Evolutionary conservation across 495 filamentous ascomycete genomes (phyloP), one percentile per base, ranked within the genome.

Genomic region (Parathielavia appendiculata): DNA sequence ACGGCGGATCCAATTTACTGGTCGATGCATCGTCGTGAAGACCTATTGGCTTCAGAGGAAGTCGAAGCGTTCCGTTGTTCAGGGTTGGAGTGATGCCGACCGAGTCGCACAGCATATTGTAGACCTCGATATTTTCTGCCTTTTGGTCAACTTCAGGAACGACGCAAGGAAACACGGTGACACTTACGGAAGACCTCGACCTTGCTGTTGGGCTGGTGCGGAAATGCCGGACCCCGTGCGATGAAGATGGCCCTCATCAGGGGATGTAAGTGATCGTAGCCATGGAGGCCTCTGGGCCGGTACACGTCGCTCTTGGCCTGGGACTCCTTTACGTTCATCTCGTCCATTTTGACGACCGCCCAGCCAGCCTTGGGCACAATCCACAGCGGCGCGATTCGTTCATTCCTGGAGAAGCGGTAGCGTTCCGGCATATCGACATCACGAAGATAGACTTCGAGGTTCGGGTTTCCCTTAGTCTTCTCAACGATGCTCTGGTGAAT

Each of bases 211-310:
- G 89, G 86, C 51, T 78, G 68, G 68, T 96, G 91, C 0, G 88
- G 88, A 67, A 97, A 97, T 0, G 91, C 87, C 22, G 92, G 92
- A 0, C 92, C 92, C 4, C 89, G 76, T 5, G 91, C 92, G 35
- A 96, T 78, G 64, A 97, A 97, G 34, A 97, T 90, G 0, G 92
- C 91, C 26, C 92, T 79, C 92, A 97, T 97, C 55, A 96, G 76
- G 4, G 90, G 89, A 63, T 96, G 84, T 59, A 91, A 81, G 59
- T 92, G 87, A 68, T 97, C 92, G 65, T 95, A 97, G 0, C 92
- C 92, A 62, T 97, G 92, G 2, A 96, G 74, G 1, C 92, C 92
- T 23, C 73, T 78, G 0, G 91, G 92, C 58, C 86, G 80, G 63
- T 95, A 97, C 1, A 78, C 68, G 7, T 78, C 64, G n/a, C 81